phyloP scores from a whole-genome alignment of 1,284 basidiomycete genomes.

The Ustilago loliicola region DNA sequence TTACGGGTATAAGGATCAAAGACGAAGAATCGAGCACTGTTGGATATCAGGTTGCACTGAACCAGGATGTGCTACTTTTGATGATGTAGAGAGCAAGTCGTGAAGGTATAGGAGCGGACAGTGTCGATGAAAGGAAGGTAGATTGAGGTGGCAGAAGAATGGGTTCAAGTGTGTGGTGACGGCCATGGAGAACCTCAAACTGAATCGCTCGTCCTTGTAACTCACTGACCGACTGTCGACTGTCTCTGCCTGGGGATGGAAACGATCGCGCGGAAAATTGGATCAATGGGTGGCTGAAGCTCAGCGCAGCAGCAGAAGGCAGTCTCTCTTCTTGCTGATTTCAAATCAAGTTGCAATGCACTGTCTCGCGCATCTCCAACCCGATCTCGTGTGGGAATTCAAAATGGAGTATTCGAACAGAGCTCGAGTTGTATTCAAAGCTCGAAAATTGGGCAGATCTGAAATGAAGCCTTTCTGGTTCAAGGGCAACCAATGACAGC shows the following conservation, averaged over 20 bases:
- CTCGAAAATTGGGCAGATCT: slow-evolving; percentile 4
- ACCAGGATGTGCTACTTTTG: not conserved
- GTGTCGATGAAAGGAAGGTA: slow-evolving; percentile 15
- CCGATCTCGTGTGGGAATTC: not conserved
- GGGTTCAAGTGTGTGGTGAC: slow-evolving; percentile 7
- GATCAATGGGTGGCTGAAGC: slow-evolving; percentile 23
- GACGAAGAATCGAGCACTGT: not conserved
- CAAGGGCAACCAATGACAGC: slow-evolving; percentile 44
- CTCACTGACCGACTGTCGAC: not conserved
- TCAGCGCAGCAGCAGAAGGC: slow-evolving; percentile 26
- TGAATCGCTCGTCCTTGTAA: too few species aligned
- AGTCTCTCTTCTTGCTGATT: slow-evolving; percentile 25
- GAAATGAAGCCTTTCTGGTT: not conserved
- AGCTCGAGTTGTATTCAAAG: slow-evolving; percentile 3
- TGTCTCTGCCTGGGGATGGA: not conserved
- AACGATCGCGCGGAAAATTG: slow-evolving; percentile 39
- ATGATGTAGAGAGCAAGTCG: not conserved
- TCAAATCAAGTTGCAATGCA: slow-evolving; percentile 32
- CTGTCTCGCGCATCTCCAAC: slow-evolving; percentile 13
- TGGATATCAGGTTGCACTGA: not conserved
- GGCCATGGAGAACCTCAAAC: slow-evolving; percentile 3
- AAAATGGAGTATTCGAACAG: slow-evolving; percentile 4
- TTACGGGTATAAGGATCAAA: not conserved
- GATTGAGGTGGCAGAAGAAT: slow-evolving; percentile 16
- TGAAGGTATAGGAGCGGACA: not conserved